Conservation (phyloP, 2,329 filamentous ascomycete species). For the Alternaria sp. region DNA sequence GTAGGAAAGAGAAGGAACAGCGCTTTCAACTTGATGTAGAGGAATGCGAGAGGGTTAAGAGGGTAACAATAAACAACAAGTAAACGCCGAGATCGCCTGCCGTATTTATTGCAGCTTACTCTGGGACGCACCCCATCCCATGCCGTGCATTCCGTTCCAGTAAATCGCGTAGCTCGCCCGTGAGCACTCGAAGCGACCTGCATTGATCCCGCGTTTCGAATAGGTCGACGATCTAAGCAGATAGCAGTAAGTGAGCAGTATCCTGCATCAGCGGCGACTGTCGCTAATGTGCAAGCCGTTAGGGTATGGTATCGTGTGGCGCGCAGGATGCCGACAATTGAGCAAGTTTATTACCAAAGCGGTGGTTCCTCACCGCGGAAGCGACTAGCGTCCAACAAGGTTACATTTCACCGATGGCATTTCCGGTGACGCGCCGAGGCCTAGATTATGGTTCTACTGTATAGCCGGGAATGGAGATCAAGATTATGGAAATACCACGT, state of each 20-base stretch:
- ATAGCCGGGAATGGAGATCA: background rate
- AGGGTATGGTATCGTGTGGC: slow-evolving; percentile 6
- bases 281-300: slow-evolving; percentile 18
- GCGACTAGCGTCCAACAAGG: slow-evolving; percentile 26
- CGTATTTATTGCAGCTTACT: slow-evolving; percentile 37
- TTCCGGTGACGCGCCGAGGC: slow-evolving; percentile 7
- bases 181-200: slow-evolving; percentile 17
- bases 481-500: slow-evolving; percentile 1
- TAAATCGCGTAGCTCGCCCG: slow-evolving; percentile 28
- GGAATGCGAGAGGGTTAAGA: slow-evolving; percentile 5
- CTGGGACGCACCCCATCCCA: slow-evolving; percentile 18
- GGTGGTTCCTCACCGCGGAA: slow-evolving; percentile 15
- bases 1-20: background rate
- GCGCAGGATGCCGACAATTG: slow-evolving; percentile 27
- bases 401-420: slow-evolving; percentile 10
- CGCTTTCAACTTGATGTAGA: background rate
- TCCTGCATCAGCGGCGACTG: slow-evolving; percentile 25
- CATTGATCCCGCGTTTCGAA: slow-evolving; percentile 21
- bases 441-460: background rate
- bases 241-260: slow-evolving; percentile 28
- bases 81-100: slow-evolving; percentile 20
- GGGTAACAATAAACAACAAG: background rate
- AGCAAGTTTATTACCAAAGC: slow-evolving; percentile 43
- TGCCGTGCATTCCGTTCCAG: slow-evolving; percentile 36
- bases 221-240: slow-evolving; percentile 16